A percentile compares a stretch with the other conserved stretches of the same genome.
These are phyloP conservation scores for Coemansia linderi DNA, from an alignment of 371 early-diverging fungal genomes.

Conservation along the genomic window DNA sequence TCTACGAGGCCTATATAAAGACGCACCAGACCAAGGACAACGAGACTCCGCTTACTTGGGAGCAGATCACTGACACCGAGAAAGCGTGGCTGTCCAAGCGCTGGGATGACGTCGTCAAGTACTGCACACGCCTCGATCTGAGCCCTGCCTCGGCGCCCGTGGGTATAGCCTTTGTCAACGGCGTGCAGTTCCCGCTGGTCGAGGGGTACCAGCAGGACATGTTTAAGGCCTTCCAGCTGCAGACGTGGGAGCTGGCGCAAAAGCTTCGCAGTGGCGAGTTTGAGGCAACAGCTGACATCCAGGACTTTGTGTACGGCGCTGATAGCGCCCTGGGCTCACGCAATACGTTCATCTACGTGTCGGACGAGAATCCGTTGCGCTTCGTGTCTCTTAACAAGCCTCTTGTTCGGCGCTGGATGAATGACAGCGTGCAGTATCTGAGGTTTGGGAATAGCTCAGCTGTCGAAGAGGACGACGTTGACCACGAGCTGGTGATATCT, in stretches of 20 bases:
- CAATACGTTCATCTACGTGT: slow-evolving; percentile 66
- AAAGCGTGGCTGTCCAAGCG: slow-evolving; percentile 29
- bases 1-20: slow-evolving; percentile 27
- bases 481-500: slow-evolving; percentile 17
- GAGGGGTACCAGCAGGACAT: slow-evolving; percentile 57
- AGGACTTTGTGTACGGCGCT: slow-evolving; percentile 64
- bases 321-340: slow-evolving; percentile 62
- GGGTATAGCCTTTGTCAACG: slow-evolving; percentile 73
- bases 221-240: slow-evolving; percentile 26
- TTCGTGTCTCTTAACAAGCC: slow-evolving; percentile 50
- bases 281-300: slow-evolving; percentile 60
- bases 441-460: neutral
- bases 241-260: slow-evolving; percentile 29
- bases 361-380: slow-evolving; percentile 62
- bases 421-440: slow-evolving; percentile 19
- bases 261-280: slow-evolving; percentile 53
- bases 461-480: neutral
- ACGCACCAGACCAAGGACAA: slow-evolving; percentile 30
- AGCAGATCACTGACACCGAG: slow-evolving; percentile 13
- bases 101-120: slow-evolving; percentile 31
- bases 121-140: slow-evolving; percentile 46
- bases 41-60: slow-evolving; percentile 32
- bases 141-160: slow-evolving; percentile 24
- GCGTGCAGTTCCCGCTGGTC: slow-evolving; percentile 65
- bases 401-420: slow-evolving; percentile 24